Percentiles rank a stretch among this genome's conserved stretches.
Evolutionary conservation across 2,329 filamentous ascomycete species (phyloP).

Genomic region (Lachnum nothofagi): DNA sequence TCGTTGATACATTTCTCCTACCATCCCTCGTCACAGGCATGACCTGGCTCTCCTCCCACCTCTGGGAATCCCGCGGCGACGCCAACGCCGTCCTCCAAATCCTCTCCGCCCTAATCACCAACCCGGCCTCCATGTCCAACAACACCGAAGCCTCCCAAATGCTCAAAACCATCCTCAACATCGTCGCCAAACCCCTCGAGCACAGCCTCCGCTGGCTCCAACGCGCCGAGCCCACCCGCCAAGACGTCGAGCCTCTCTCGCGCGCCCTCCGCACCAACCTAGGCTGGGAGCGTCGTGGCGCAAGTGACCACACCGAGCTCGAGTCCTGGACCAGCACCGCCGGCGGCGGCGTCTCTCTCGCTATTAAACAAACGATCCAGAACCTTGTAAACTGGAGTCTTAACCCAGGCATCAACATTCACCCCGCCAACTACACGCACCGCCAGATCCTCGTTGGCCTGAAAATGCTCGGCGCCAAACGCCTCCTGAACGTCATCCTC

Average conservation of each 20-base stretch:
- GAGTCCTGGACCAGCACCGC: slow-evolving; percentile 59
- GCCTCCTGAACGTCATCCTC: slow-evolving; percentile 56
- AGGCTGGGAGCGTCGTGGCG: slow-evolving; percentile 55
- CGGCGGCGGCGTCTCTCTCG: slow-evolving; percentile 51
- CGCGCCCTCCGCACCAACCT: slow-evolving; percentile 57
- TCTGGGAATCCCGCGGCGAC: slow-evolving; percentile 62
- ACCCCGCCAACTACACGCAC: slow-evolving; percentile 66
- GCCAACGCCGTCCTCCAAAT: slow-evolving; percentile 66
- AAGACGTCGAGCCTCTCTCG: slow-evolving; percentile 65
- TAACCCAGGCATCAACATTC: slow-evolving; percentile 48
- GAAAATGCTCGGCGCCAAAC: slow-evolving; percentile 56
- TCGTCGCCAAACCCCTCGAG: slow-evolving; percentile 65
- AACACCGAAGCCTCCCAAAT: slow-evolving; percentile 58
- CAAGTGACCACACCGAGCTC: slow-evolving; percentile 60
- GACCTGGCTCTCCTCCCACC: slow-evolving; percentile 63
- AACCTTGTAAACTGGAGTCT: slow-evolving; percentile 63
- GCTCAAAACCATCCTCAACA: slow-evolving; percentile 65
- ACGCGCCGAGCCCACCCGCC: slow-evolving; percentile 59
- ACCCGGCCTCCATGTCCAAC: slow-evolving; percentile 61
- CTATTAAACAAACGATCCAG: slow-evolving; percentile 57
- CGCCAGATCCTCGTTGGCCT: slow-evolving; percentile 60
- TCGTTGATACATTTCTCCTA: slow-evolving; percentile 75
- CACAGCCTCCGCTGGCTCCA: slow-evolving; percentile 63
- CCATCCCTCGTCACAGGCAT: slow-evolving; percentile 72
- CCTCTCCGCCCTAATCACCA: slow-evolving; percentile 63